These are phyloP conservation scores for Fusarium tuaranense DNA, from an alignment of 2,329 filamentous ascomycete genomes.

Conservation along the genomic window DNA sequence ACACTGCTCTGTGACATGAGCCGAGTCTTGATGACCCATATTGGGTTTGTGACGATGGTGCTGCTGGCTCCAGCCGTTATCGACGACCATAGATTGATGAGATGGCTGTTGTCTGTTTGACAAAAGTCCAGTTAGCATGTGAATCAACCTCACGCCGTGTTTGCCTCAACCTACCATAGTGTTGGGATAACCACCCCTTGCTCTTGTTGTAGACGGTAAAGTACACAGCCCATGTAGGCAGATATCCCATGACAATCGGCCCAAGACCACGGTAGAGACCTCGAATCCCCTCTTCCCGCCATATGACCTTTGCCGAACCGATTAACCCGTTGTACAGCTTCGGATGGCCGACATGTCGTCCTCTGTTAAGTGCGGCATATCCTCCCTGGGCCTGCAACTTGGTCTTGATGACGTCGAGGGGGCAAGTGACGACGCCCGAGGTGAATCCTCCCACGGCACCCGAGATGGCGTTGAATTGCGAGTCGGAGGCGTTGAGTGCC, in stretches of 20 bases:
- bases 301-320: slow-evolving; percentile 88
- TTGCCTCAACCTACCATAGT: slow-evolving; percentile 64
- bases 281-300: slow-evolving; percentile 86
- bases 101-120: slow-evolving; percentile 75
- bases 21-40: slow-evolving; percentile 99
- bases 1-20: slow-evolving; percentile 90
- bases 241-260: slow-evolving; percentile 93
- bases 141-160: neutral
- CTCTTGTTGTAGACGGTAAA: slow-evolving; percentile 95
- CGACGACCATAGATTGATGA: slow-evolving; percentile 89
- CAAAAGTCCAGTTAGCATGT: slow-evolving; percentile 24
- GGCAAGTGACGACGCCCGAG: slow-evolving; percentile 94
- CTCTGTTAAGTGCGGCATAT: slow-evolving; percentile 68
- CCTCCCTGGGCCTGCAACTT: slow-evolving; percentile 96
- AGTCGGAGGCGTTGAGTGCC: slow-evolving; percentile 67
- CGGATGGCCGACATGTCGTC: slow-evolving; percentile 61
- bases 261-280: slow-evolving; percentile 95
- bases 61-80: slow-evolving; percentile 92
- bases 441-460: slow-evolving; percentile 92
- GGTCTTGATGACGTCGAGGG: slow-evolving; percentile 98
- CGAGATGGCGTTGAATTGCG: slow-evolving; percentile 83
- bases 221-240: slow-evolving; percentile 98
- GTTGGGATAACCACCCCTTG: slow-evolving; percentile 77
- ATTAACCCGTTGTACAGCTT: slow-evolving; percentile 86
- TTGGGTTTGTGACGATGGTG: slow-evolving; percentile 94